phyloP scores from a whole-genome alignment of 208 protist genomes.

The Crithidia fasciculata region DNA sequence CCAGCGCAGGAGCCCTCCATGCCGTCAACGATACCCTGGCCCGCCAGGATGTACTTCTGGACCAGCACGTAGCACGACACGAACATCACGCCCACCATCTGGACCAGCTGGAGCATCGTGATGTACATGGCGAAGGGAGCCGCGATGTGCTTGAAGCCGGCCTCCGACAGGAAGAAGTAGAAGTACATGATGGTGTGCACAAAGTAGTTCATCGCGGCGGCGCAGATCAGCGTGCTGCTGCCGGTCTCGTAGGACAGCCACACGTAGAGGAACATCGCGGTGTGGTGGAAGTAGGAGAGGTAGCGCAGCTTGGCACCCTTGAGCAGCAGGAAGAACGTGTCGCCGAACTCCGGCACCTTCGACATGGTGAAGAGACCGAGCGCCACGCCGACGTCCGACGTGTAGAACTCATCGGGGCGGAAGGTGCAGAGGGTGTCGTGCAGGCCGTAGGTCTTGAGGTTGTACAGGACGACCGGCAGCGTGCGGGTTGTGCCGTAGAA shows the following conservation, averaged over 20 bases:
- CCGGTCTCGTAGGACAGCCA: conserved; percentile 80
- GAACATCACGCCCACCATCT: conserved; percentile 87
- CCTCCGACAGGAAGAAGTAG: conserved; percentile 88
- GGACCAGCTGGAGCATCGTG: conserved; percentile 83
- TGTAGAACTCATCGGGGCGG: conserved; percentile 60
- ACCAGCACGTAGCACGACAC: conserved; percentile 44
- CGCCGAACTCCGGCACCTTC: conserved; percentile 86
- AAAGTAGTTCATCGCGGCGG: conserved; percentile 91
- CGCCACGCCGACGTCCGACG: conserved; percentile 62
- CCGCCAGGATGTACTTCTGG: conserved; percentile 40
- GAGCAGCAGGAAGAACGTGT: conserved; percentile 86
- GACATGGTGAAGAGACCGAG: conserved; percentile 82
- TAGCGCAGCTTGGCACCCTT: conserved; percentile 77
- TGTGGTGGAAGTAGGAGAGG: conserved; percentile 94
- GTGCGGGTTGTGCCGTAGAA: conserved; percentile 73
- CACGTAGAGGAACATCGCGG: conserved; percentile 87
- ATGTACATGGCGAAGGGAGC: conserved; percentile 84
- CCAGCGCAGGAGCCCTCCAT: conserved; percentile 58
- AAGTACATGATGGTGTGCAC: conserved; percentile 96
- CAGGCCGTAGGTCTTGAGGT: conserved; percentile 50
- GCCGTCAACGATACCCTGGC: conserved; percentile 27
- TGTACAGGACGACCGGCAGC: conserved; percentile 46
- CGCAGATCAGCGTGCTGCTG: conserved; percentile 73
- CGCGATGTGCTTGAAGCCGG: conserved; percentile 61
- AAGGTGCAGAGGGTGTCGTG: conserved; percentile 75